Conservation (phyloP, 768 basidiomycete species). For the Neoboletus magnificus region DNA sequence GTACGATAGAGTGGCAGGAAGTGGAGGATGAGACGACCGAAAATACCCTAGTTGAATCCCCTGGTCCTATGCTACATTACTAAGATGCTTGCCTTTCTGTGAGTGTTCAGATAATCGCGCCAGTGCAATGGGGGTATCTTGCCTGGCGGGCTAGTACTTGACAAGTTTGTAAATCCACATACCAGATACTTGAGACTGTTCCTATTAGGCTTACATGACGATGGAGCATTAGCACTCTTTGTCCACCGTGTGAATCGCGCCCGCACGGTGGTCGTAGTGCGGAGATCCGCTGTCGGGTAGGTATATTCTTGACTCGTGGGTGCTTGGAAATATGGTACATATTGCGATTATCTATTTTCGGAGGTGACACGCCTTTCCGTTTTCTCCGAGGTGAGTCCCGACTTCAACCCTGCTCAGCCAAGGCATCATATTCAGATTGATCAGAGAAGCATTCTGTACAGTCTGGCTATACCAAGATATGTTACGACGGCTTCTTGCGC, state of each 20-base stretch:
- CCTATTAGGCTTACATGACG: too few relatives aligned
- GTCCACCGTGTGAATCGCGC: too few relatives aligned
- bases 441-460: background rate
- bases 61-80: too few relatives aligned
- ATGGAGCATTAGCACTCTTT: too few relatives aligned
- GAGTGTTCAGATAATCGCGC: background rate
- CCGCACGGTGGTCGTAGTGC: too few relatives aligned
- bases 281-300: background rate
- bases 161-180: too few relatives aligned
- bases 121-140: background rate
- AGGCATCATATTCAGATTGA: background rate
- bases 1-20: background rate
- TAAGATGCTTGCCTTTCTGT: too few relatives aligned
- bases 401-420: background rate
- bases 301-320: background rate
- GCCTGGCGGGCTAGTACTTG: too few relatives aligned
- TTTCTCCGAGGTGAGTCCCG: background rate
- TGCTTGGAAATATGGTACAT: too few relatives aligned
- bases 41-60: too few relatives aligned
- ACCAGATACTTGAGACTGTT: too few relatives aligned
- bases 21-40: too few relatives aligned
- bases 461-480: background rate
- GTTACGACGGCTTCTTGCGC: conserved; percentile 4
- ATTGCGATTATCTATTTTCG: background rate
- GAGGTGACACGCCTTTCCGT: background rate